phyloP scores from a whole-genome alignment of 768 basidiomycete species.

The Lentinula raphanica region DNA sequence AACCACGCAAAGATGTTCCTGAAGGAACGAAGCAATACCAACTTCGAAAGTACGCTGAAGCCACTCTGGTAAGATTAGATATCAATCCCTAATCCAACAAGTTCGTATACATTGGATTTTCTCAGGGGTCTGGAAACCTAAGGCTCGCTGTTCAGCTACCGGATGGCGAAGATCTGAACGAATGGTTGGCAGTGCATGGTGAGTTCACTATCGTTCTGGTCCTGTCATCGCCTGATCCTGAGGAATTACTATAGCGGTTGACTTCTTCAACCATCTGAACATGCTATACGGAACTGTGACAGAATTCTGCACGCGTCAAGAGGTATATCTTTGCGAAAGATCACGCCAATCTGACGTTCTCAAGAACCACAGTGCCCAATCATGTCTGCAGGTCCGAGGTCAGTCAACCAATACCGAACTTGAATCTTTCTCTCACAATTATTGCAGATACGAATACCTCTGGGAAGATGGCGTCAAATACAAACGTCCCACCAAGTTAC shows the following conservation, averaged over 20 bases:
- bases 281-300: slow-evolving; percentile 99
- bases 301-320: slow-evolving; percentile 93
- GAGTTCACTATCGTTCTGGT: slow-evolving; percentile 17
- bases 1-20: slow-evolving; percentile 90
- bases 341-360: not conserved
- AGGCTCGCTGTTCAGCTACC: slow-evolving; percentile 89
- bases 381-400: slow-evolving; percentile 95
- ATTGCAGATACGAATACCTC: slow-evolving; percentile 79
- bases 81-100: not conserved
- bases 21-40: slow-evolving; percentile 98
- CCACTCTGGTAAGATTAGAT: slow-evolving; percentile 61
- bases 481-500: slow-evolving; percentile 88
- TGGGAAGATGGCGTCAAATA: slow-evolving; percentile 90
- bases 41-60: slow-evolving; percentile 94
- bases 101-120: not conserved
- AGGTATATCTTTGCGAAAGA: slow-evolving; percentile 45
- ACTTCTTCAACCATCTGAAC: slow-evolving; percentile 99
- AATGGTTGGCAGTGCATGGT: slow-evolving; percentile 99
- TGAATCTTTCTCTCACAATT: not conserved
- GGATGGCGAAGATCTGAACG: slow-evolving; percentile 94
- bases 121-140: slow-evolving; percentile 91
- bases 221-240: not conserved
- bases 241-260: slow-evolving; percentile 55
- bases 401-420: slow-evolving; percentile 16
- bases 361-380: slow-evolving; percentile 67